Conservation (phyloP, 2,329 filamentous ascomycete species). For the Botryotinia narcissicola region DNA sequence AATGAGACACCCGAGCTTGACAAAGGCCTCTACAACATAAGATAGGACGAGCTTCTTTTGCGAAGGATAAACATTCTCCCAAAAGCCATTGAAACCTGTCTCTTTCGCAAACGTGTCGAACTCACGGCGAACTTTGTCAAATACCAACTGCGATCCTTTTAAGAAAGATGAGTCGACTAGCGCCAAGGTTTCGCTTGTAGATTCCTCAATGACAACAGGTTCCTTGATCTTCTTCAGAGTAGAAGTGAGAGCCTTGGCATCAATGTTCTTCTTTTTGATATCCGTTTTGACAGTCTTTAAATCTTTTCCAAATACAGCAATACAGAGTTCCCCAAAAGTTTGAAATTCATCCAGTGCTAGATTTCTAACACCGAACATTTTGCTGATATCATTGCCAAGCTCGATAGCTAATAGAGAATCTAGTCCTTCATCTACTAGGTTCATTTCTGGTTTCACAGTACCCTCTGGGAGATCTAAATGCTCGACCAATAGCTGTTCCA, state of each 20-base stretch:
- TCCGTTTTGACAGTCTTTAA: background rate
- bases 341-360: background rate
- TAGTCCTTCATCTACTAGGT: background rate
- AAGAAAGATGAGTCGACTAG: background rate
- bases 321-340: background rate
- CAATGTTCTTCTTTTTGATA: background rate
- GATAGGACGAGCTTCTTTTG: background rate
- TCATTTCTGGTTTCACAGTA: background rate
- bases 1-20: background rate
- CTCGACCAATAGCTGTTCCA: background rate
- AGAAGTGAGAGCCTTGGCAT: background rate
- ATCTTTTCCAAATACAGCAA: background rate
- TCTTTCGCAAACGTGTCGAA: background rate
- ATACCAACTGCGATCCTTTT: background rate
- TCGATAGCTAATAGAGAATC: background rate
- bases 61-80: background rate
- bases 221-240: background rate
- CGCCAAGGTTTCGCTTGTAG: background rate
- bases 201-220: background rate
- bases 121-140: background rate
- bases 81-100: background rate
- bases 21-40: background rate
- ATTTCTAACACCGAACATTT: background rate
- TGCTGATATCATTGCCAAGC: background rate
- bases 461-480: background rate